Evolutionary conservation across 2,329 filamentous ascomycete genomes (phyloP), one percentile per base, ranked within the genome.

Genomic region (Phialemoniopsis sp.): DNA sequence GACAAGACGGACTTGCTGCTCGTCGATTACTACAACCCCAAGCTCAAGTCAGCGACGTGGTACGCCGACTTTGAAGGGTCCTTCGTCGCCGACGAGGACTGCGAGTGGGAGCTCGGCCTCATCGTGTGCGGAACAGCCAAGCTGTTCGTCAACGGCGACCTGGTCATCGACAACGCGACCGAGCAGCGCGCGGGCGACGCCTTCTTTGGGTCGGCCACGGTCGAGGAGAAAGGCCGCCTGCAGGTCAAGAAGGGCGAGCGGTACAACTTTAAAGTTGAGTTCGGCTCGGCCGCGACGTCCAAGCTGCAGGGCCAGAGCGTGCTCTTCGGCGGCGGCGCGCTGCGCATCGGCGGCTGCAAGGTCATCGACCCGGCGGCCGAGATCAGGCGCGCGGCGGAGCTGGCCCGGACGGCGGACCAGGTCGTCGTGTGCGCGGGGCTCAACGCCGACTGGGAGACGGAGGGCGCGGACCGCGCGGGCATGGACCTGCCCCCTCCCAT

Each of bases 391-490:
- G 86, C 87, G 1, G 82, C 85, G 2, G 68, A 74, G 19, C 67
- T 85, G 7, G 88, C 88, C 21, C 75, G 72, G 54, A 71, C 76
- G 32, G 82, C 82, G 2, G 86, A 91, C 41, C 84, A 90, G 54
- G 87, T 90, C 35, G 73, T 93, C 45, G 69, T 93, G 39, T 86
- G 87, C 54, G 82, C 82, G 3, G 88, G 88, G 2, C 72, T 93
- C 35, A 90, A 89, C 53, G 76, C 76, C 29, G 86, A 91, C 54
- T 91, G 86, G 85, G 87, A 91, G 58, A 83, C 82, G 0, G 87
- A 90, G 63, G 85, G 85, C 26, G 70, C 77, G 30, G 89, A 95
- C 62, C 80, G 89, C 31, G 84, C 82, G 50, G 85, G 85, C 58
- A 78, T 95, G 58, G 85, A 82, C 18, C 70, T 94, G 1, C 91